Base-by-base conservation (phyloP, 2,329 filamentous ascomycete genomes). In the Fusarium palustre region DNA sequence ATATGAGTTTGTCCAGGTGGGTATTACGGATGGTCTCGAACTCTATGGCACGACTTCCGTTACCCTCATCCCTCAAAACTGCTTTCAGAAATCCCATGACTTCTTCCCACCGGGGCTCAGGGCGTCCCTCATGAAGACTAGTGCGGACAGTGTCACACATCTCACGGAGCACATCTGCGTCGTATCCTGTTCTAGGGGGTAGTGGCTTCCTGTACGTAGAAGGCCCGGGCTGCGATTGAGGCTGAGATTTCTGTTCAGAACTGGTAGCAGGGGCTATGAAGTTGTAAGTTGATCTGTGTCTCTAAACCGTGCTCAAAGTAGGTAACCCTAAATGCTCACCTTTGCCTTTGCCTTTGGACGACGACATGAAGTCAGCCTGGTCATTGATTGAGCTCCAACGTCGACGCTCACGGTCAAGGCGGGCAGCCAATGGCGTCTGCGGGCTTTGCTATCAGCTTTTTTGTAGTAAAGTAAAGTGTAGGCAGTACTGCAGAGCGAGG, bases 1-100 rank as follows among this genome's bases (percentile, higher is more conserved):
- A 70, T n/a, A 85, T 65, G 3, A 86, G 69, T 62, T 84, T 85
- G 63, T 84, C 80, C 7, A 86, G 76, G 13, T 76, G 77, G 3
- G 80, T 73, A 18, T 76, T 66, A 42, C 76, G 74, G 56, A 86
- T 79, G 5, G 77, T 80, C 47, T 77, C 76, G 38, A 85, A 76
- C 10, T 78, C 76, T 31, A 86, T 69, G 7, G 68, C 71, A 5
- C 79, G 77, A 16, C 71, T 68, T 7, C 70, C 70, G 15, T 74
- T 70, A 18, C 73, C 75, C 63, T 85, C 83, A 41, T 82, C 80
- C 42, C 75, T 76, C 16, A 81, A 64, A 2, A 80, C 76, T 2
- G 77, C 75, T 15, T 80, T 73, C 18, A 86, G 68, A 60, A 85
- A 81, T 9, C 66, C 71, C 56, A 78, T 78, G n/a, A 83, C 71